phyloP scores from a whole-genome alignment of 148 eudicot genomes.

The Persicaria tinctoria region DNA sequence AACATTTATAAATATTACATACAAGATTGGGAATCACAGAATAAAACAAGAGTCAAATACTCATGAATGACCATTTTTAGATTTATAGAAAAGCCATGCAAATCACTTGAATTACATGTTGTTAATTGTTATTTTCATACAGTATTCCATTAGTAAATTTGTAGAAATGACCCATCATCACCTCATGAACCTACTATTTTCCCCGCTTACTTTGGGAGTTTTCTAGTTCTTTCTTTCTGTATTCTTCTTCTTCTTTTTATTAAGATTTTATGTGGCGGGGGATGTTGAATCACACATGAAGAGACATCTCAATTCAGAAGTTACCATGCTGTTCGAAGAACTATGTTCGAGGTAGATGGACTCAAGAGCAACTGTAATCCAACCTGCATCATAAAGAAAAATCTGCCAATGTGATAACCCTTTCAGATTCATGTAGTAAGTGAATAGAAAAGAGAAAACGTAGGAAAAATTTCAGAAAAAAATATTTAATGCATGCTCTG shows the following conservation, averaged over 20 bases:
- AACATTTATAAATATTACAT: background rate
- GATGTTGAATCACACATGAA: background rate
- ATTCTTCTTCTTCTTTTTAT: background rate
- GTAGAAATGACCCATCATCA: background rate
- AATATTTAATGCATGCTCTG: background rate
- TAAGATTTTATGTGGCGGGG: background rate
- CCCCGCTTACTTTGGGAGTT: background rate
- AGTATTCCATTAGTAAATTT: background rate
- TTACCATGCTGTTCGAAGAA: conserved; percentile 81
- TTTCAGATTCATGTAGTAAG: background rate
- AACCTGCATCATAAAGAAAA: conserved; percentile 30
- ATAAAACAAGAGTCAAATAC: background rate
- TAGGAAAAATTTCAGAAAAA: background rate
- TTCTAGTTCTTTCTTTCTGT: too few relatives aligned
- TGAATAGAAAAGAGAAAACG: background rate
- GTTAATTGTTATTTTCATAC: background rate
- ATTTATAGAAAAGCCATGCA: background rate
- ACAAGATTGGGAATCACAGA: background rate
- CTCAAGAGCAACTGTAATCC: conserved; percentile 77
- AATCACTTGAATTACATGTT: background rate
- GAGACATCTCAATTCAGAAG: conserved; percentile 14
- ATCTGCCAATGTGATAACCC: background rate
- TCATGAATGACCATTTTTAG: background rate
- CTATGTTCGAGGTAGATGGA: conserved; percentile 70
- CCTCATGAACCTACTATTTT: background rate